phyloP scores from a whole-genome alignment of 306 rosid species.

The Echinosophora koreensis region DNA sequence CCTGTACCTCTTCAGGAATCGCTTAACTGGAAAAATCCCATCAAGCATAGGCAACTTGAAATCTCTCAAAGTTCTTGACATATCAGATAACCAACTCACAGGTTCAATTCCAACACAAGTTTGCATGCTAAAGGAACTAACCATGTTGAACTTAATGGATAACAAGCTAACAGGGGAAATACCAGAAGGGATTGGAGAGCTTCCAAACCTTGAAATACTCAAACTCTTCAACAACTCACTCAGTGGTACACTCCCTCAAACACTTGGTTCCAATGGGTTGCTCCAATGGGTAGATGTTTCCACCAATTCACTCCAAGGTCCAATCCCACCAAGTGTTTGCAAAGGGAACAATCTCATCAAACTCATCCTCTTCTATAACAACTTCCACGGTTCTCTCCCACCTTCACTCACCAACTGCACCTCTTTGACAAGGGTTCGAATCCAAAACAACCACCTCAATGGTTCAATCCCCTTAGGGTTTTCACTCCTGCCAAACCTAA shows the following conservation, averaged over 20 bases:
- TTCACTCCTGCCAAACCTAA: conserved; percentile 64
- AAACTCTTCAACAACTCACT: conserved; percentile 83
- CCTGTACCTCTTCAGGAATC: conserved; percentile 68
- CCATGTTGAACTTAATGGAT: conserved; percentile 58
- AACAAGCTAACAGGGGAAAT: conserved; percentile 77
- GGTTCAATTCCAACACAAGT: conserved; percentile 73
- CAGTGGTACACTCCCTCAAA: conserved; percentile 70
- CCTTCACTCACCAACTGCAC: conserved; percentile 61
- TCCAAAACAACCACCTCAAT: conserved; percentile 74
- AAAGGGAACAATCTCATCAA: conserved; percentile 63
- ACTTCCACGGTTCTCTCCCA: conserved; percentile 56
- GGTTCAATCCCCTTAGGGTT: conserved; percentile 78
- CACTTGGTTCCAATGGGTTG: conserved; percentile 67
- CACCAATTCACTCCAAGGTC: conserved; percentile 79
- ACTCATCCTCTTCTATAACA: conserved; percentile 76
- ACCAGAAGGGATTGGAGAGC: conserved; percentile 70
- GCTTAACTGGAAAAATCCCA: conserved; percentile 75
- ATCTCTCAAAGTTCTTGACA: conserved; percentile 65
- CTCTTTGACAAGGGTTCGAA: conserved; percentile 68
- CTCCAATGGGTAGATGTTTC: conserved; percentile 70
- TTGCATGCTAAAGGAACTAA: conserved; percentile 52
- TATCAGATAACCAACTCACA: conserved; percentile 78
- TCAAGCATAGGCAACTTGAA: conserved; percentile 61
- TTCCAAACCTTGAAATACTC: conserved; percentile 67
- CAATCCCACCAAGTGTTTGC: conserved; percentile 74